Evolutionary conservation across 225 moss, liverwort and hornwort species (phyloP).

Genomic region (Ulota crispa): DNA sequence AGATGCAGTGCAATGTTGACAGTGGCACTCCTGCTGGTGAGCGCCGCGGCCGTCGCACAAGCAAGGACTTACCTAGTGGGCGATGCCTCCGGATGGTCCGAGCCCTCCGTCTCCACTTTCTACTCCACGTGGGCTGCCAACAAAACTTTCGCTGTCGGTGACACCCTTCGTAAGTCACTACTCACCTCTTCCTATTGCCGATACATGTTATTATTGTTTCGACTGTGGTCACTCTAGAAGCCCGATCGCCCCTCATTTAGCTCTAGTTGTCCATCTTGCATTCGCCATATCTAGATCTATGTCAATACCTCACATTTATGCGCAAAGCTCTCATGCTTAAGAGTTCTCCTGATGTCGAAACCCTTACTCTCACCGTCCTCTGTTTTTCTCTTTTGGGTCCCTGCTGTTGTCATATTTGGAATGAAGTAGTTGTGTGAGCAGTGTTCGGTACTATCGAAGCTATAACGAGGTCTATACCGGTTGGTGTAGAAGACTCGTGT

Average conservation of each 20-base stretch:
- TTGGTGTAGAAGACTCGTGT: too few relatives aligned
- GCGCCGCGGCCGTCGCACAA: constrained; percentile 19
- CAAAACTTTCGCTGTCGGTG: constrained; percentile 8
- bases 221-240: too few relatives aligned
- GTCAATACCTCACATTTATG: too few relatives aligned
- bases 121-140: constrained; percentile 5
- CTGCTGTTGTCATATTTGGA: too few relatives aligned
- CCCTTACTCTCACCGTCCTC: too few relatives aligned
- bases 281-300: too few relatives aligned
- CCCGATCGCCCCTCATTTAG: too few relatives aligned
- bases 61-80: neutral
- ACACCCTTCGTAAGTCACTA: constrained; percentile 9
- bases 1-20: constrained; percentile 41
- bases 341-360: too few relatives aligned
- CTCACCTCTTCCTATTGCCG: neutral
- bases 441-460: neutral
- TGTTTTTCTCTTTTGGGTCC: too few relatives aligned
- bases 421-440: neutral
- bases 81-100: rapidly evolving
- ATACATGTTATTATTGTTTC: neutral
- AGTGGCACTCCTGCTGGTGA: constrained; percentile 18
- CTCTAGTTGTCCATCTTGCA: too few relatives aligned
- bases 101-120: neutral
- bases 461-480: too few relatives aligned
- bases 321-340: too few relatives aligned